Evolutionary conservation across 306 rosid genomes (phyloP).

Genomic region (Alnus glutinosa): DNA sequence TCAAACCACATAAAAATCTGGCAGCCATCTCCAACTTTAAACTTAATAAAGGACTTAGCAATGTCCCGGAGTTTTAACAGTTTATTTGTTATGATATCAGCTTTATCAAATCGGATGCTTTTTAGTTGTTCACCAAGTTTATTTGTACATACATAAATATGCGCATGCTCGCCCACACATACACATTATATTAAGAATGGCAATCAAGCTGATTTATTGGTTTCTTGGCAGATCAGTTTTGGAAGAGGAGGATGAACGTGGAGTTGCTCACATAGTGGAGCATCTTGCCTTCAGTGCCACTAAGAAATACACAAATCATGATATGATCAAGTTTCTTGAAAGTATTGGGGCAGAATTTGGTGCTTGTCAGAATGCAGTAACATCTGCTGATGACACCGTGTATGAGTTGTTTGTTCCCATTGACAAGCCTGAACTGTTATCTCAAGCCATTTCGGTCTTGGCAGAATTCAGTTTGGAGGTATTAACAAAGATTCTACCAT

Average conservation of each 20-base stretch:
- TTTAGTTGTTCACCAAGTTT: not conserved
- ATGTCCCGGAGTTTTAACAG: no score
- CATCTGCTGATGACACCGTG: conserved; percentile 82
- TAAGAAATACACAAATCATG: conserved; percentile 75
- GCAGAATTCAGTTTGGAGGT: conserved; percentile 98
- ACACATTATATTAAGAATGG: not conserved
- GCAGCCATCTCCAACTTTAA: no score
- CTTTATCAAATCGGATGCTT: not conserved
- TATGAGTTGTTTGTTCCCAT: conserved; percentile 92
- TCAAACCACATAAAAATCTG: no score
- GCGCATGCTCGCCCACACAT: no score
- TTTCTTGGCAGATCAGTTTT: conserved; percentile 81
- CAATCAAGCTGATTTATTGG: conserved; percentile 35
- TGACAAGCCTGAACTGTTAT: conserved; percentile 81
- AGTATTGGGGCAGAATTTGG: conserved; percentile 96
- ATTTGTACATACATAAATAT: not conserved
- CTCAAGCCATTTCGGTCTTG: conserved; percentile 79
- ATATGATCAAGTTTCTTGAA: conserved; percentile 83
- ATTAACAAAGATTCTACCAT: conserved; percentile 2
- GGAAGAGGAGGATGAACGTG: conserved; percentile 96
- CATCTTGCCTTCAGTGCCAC: conserved; percentile 98
- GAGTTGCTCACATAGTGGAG: conserved; percentile 96
- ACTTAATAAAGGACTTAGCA: no score
- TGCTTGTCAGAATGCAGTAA: conserved; percentile 92
- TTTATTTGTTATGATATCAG: no score